These are phyloP conservation scores for Pleurotus pulmonarius DNA, from an alignment of 768 basidiomycete genomes.

Conservation along the genomic window DNA sequence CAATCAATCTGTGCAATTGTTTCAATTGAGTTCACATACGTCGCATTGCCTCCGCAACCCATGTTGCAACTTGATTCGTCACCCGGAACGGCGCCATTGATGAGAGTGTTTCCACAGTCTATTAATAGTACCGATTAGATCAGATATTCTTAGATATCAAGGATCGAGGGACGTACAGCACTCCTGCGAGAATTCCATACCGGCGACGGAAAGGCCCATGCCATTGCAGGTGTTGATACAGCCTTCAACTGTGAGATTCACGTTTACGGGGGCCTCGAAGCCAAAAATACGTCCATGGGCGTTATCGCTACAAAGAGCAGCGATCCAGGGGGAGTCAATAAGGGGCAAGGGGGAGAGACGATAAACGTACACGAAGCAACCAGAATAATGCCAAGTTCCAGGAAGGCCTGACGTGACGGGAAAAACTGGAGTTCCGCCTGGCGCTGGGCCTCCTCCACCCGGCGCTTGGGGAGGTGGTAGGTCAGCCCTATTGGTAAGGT, in stretches of 20 bases:
- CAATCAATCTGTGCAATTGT: constrained; percentile 1
- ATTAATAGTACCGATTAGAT: background rate
- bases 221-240: constrained; percentile 60
- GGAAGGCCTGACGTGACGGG: constrained; percentile 54
- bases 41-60: constrained; percentile 66
- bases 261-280: constrained; percentile 27
- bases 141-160: background rate
- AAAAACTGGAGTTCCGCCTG: constrained; percentile 23
- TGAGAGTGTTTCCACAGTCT: constrained; percentile 72
- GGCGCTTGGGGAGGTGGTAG: constrained; percentile 34
- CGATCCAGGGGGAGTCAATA: background rate
- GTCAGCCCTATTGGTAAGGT: constrained; percentile 59
- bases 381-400: constrained; percentile 53
- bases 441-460: constrained; percentile 27
- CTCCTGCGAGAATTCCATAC: constrained; percentile 55
- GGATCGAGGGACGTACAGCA: constrained; percentile 35
- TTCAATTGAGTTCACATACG: constrained; percentile 35
- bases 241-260: constrained; percentile 45
- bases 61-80: constrained; percentile 59
- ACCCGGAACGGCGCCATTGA: constrained; percentile 53
- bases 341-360: background rate
- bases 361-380: constrained; percentile 59
- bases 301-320: constrained; percentile 42
- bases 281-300: constrained; percentile 60
- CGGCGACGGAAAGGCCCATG: constrained; percentile 63